These are phyloP conservation scores for Telopea speciosissima DNA, from an alignment of 177 flowering plant genomes.

Conservation along the genomic window DNA sequence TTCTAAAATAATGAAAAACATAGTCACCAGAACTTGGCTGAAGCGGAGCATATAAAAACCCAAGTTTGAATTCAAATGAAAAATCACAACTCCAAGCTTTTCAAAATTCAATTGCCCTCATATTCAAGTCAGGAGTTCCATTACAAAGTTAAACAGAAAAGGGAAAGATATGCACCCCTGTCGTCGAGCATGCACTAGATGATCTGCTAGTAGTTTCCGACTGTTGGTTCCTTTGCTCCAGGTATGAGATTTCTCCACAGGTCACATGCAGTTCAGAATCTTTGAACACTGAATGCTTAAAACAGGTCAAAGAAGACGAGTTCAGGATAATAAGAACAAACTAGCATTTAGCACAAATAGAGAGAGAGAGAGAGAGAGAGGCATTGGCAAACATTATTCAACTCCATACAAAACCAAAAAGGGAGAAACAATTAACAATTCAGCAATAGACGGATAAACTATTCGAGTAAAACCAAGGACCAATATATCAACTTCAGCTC, in stretches of 20 bases:
- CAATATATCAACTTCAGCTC: too few species aligned
- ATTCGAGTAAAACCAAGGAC: too few species aligned
- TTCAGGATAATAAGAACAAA: constrained; percentile 19
- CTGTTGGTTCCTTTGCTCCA: constrained; percentile 17
- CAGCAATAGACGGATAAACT: too few species aligned
- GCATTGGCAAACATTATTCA: neutral
- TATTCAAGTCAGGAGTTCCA: neutral
- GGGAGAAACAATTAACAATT: too few species aligned
- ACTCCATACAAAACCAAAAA: neutral
- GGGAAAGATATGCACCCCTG: constrained; percentile 20
- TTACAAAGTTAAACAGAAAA: neutral
- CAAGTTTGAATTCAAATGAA: too few species aligned
- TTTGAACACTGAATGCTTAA: constrained; percentile 12
- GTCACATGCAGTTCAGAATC: constrained; percentile 12
- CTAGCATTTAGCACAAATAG: too few species aligned
- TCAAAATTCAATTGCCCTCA: neutral
- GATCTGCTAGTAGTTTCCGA: constrained; percentile 18
- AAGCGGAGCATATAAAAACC: too few species aligned
- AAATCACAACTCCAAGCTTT: too few species aligned
- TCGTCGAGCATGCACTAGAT: constrained; percentile 11
- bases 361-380: too few species aligned
- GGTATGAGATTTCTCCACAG: constrained; percentile 19
- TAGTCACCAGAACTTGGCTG: too few species aligned
- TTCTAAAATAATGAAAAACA: too few species aligned
- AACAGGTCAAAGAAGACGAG: constrained; percentile 20